These are phyloP conservation scores for Physcomitrium patens DNA, from an alignment of 225 moss, liverwort and hornwort genomes.

Conservation along the genomic window DNA sequence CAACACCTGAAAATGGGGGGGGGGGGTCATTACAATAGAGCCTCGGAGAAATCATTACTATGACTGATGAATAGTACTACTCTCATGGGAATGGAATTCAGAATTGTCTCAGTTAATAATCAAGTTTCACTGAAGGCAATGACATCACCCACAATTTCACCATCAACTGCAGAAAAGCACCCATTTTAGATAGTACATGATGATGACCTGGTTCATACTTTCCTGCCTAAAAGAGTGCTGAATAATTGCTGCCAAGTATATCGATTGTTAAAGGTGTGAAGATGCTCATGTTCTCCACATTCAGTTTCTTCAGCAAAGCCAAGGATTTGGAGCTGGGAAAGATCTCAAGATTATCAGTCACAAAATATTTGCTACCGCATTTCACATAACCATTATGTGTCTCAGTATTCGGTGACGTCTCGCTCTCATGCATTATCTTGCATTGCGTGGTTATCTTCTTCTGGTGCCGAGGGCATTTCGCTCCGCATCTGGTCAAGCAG, in stretches of 20 bases:
- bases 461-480: conserved; percentile 63
- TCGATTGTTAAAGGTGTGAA: background rate
- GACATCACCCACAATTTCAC: no score
- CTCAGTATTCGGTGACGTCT: conserved; percentile 3
- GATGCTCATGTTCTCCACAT: conserved; percentile 58
- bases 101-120: no score
- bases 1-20: conserved; percentile 51
- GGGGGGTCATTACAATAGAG: background rate
- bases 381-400: conserved; percentile 44
- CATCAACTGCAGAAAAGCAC: no score
- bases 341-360: conserved; percentile 51
- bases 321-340: conserved; percentile 53
- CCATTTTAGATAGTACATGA: no score
- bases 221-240: no score
- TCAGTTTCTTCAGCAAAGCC: conserved; percentile 54
- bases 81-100: no score
- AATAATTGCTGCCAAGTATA: no score
- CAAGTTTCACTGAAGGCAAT: no score
- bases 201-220: no score
- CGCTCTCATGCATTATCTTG: conserved; percentile 42
- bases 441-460: conserved; percentile 65
- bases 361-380: conserved; percentile 49
- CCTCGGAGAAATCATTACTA: background rate
- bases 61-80: no score
- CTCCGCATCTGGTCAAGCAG: conserved; percentile 39